Percentiles rank a stretch among this genome's conserved stretches.
phyloP scores from a whole-genome alignment of 495 filamentous ascomycete species.

The Penicillium dipodomyicola region DNA sequence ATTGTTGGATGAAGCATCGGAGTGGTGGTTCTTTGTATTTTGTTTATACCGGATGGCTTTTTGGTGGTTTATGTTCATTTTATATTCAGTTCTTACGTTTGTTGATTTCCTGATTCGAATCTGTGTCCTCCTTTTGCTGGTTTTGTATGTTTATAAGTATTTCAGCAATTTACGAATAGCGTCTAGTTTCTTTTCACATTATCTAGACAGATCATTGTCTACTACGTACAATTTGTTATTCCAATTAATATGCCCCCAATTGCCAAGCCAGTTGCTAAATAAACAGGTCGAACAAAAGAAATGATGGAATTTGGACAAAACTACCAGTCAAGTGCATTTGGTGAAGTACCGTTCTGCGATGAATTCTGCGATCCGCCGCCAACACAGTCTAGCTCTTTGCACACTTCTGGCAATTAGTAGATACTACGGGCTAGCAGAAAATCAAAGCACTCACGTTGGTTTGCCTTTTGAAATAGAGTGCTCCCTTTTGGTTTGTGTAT shows the following conservation, averaged over 20 bases:
- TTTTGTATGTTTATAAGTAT: background rate
- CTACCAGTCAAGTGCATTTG: slow-evolving; percentile 23
- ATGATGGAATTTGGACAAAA: background rate
- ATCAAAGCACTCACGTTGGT: slow-evolving; percentile 29
- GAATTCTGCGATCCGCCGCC: slow-evolving; percentile 16
- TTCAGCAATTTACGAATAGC: background rate
- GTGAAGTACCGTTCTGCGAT: slow-evolving; percentile 9
- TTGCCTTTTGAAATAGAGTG: slow-evolving; percentile 33
- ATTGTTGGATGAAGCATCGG: background rate
- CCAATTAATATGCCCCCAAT: background rate
- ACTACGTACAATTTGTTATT: background rate
- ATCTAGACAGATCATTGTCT: background rate
- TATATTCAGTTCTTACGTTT: background rate
- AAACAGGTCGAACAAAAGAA: background rate
- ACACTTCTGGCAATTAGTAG: slow-evolving; percentile 22
- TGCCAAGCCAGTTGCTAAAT: background rate
- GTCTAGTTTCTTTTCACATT: background rate
- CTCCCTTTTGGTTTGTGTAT: slow-evolving; percentile 33
- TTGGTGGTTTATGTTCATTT: background rate
- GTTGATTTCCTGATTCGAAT: background rate
- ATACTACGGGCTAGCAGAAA: background rate
- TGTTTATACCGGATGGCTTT: background rate
- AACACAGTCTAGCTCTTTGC: slow-evolving; percentile 36
- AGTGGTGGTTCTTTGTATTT: background rate
- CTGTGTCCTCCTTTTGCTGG: background rate